Base-by-base conservation (phyloP, 768 basidiomycete genomes). In the Suillus ampliporus region DNA sequence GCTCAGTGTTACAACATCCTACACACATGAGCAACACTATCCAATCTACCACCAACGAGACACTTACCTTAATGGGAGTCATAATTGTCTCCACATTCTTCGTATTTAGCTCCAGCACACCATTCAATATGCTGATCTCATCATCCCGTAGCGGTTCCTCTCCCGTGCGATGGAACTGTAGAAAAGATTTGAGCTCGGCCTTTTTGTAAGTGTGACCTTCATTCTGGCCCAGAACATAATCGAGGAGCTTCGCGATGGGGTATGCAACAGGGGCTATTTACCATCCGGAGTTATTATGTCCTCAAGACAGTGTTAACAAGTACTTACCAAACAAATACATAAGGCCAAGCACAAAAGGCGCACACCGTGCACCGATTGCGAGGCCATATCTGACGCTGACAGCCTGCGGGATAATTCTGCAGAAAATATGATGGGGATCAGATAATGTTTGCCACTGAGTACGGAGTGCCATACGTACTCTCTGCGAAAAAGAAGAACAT, bases 1-100 rank as follows among this genome's bases (percentile, higher is more conserved):
- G 60, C 89, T 86, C 2, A 99, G 81, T 0, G 91, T 90, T 35
- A 96, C 86, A 3, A 91, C 91, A 71, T 97, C 95, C 87, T 94
- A 61, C 17, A 48, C 52, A 60, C 1, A 56, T 54, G 43, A 52
- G 41, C 9, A 26, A 54, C 23, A 73, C 66, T 67, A 64, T 71
- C 66, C 67, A 66, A 58, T 69, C 38, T 68, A 67, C 50, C 19
- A 31, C 3, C 0, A 0, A 0, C 1, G 59, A 47, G 23, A 57
- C 23, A 61, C 67, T 34, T 37, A 90, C 90, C 71, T 83, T 82
- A 73, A 94, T 86, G 2, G 89, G 88, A 0, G 92, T 94, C 93
- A 95, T 94, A 63, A 95, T 92, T 23, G 83, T 79, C 66, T 89
- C 84, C 0, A 90, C 92, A 28, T 83, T 85, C 72, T 93, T 94